Evolutionary conservation across 345 rosid genomes (phyloP).

Genomic region (Camelina sativa): DNA sequence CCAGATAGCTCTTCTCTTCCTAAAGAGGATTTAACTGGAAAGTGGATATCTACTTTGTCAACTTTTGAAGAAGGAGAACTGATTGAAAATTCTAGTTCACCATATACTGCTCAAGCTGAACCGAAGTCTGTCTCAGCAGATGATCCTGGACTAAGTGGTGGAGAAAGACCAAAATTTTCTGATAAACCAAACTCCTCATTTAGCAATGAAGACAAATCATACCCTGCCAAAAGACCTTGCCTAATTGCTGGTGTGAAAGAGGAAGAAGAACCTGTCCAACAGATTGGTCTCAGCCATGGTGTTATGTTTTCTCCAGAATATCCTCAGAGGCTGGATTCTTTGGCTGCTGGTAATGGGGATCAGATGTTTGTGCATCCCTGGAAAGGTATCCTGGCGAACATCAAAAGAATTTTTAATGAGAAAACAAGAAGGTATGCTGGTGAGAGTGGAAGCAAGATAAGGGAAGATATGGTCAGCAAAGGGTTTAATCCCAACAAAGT

Average conservation of each 20-base stretch:
- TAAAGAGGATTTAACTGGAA: conserved; percentile 3
- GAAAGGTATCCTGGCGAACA: conserved; percentile 73
- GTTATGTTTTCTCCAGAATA: conserved; percentile 17
- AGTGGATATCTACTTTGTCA: neutral
- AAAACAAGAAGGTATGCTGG: conserved; percentile 49
- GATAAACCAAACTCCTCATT: conserved; percentile 2
- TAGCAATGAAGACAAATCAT: neutral
- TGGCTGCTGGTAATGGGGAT: conserved; percentile 13
- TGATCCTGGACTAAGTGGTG: conserved; percentile 13
- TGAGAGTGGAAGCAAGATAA: conserved; percentile 62
- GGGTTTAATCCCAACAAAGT: conserved; percentile 74
- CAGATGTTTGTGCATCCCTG: conserved; percentile 68
- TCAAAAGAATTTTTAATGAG: conserved; percentile 44
- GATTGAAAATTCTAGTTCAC: conserved; percentile 12
- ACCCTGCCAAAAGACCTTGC: conserved; percentile 32
- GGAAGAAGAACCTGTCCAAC: conserved; percentile 27
- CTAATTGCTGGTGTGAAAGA: conserved; percentile 21
- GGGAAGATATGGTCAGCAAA: conserved; percentile 51
- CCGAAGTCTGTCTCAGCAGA: conserved; percentile 19
- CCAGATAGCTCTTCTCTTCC: neutral
- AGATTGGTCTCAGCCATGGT: conserved; percentile 17
- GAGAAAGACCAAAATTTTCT: conserved; percentile 10
- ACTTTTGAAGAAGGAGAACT: neutral
- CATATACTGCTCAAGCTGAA: conserved; percentile 2
- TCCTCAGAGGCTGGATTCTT: conserved; percentile 25